Evolutionary conservation across 192 early-diverging fungal species (phyloP).

Genomic region (Geranomyces variabilis): DNA sequence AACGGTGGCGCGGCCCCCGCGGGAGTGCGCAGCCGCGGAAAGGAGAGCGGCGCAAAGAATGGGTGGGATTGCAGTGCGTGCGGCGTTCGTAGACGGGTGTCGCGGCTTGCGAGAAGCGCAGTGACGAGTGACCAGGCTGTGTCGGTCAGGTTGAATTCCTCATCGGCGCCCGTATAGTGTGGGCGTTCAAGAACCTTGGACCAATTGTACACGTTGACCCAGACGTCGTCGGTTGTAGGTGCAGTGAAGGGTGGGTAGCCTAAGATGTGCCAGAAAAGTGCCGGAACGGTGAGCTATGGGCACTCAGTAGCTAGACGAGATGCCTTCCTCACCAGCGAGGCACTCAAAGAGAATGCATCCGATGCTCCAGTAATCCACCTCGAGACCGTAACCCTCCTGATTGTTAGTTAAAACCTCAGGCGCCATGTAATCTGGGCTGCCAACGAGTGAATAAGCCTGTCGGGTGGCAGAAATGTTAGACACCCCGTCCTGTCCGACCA

Average conservation of each 20-base stretch:
- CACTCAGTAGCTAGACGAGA: no score
- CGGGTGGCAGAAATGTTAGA: not conserved
- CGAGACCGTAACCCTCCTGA: conserved; percentile 62
- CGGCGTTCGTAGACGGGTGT: conserved; percentile 29
- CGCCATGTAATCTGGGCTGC: conserved; percentile 93
- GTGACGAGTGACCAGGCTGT: conserved; percentile 78
- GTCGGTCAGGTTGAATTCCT: conserved; percentile 76
- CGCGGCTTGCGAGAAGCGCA: conserved; percentile 33
- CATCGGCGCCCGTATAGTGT: conserved; percentile 74
- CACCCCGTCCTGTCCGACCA: no score
- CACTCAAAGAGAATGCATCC: conserved; percentile 82
- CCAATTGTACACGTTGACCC: conserved; percentile 89
- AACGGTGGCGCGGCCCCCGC: conserved; percentile 41
- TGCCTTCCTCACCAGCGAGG: conserved; percentile 53
- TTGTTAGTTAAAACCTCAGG: conserved; percentile 74
- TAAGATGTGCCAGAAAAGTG: not conserved
- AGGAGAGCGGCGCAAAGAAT: conserved; percentile 45
- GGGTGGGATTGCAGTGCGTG: conserved; percentile 37
- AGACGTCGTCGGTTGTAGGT: conserved; percentile 69
- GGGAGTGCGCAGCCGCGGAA: conserved; percentile 28
- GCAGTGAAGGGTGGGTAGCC: conserved; percentile 79
- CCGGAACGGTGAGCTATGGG: not conserved
- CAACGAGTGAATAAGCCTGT: conserved; percentile 81
- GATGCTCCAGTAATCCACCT: conserved; percentile 76
- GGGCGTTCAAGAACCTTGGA: conserved; percentile 75